Evolutionary conservation across 352 stramenopile species (phyloP).

Genomic region (Globisporangium middletonii): DNA sequence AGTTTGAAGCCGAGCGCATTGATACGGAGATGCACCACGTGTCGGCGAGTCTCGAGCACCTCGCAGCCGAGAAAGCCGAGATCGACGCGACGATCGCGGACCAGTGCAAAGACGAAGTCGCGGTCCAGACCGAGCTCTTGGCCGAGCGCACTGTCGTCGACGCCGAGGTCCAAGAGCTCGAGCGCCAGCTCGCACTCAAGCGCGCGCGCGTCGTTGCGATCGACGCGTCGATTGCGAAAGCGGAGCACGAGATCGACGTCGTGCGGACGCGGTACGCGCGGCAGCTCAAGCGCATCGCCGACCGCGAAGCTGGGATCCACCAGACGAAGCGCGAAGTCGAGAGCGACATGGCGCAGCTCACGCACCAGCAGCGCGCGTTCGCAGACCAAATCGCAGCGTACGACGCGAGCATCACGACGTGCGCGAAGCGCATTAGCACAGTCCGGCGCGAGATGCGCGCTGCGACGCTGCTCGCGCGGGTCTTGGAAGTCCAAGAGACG

Average conservation of each 20-base stretch:
- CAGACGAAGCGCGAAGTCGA: constrained; percentile 76
- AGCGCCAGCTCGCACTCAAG: constrained; percentile 61
- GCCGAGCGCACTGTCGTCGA: constrained; percentile 57
- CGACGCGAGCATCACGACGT: constrained; percentile 33
- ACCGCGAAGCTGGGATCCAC: constrained; percentile 64
- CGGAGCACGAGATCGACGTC: constrained; percentile 69
- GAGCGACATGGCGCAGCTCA: constrained; percentile 51
- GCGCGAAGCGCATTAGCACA: constrained; percentile 49
- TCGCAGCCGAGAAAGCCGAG: constrained; percentile 62
- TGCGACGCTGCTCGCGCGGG: constrained; percentile 46
- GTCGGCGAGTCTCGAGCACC: constrained; percentile 60
- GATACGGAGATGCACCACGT: constrained; percentile 75
- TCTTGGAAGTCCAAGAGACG: constrained; percentile 72
- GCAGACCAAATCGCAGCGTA: constrained; percentile 49
- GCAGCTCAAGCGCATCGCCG: constrained; percentile 72
- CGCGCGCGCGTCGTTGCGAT: constrained; percentile 49
- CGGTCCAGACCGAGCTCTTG: constrained; percentile 38
- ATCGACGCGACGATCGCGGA: constrained; percentile 76
- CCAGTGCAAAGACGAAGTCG: constrained; percentile 64
- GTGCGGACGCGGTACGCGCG: constrained; percentile 70
- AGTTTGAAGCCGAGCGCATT: constrained; percentile 74
- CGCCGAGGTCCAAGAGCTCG: constrained; percentile 66
- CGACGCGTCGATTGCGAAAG: constrained; percentile 60
- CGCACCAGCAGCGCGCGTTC: constrained; percentile 51
- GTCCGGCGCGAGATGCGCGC: constrained; percentile 72